Conservation (phyloP, 176 grass and related monocot species). For the Oryza meridionalis region DNA sequence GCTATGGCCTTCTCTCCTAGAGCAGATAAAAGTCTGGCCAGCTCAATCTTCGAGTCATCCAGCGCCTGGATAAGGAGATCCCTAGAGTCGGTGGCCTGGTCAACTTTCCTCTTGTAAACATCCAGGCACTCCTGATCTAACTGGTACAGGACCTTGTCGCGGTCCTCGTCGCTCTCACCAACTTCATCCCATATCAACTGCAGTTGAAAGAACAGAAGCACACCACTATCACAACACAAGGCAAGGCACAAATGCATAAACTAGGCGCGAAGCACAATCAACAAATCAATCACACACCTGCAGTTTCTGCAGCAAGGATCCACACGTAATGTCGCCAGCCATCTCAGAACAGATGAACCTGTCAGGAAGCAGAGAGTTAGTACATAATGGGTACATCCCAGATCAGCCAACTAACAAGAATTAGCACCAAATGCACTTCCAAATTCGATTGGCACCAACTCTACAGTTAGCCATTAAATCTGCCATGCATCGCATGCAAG, state of each 20-base stretch:
- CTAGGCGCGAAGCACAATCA: neutral
- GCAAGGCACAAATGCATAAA: neutral
- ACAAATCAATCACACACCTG: slow-evolving; percentile 51
- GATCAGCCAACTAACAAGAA: neutral
- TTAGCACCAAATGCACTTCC: slow-evolving; percentile 15
- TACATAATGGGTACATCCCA: neutral
- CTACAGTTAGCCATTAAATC: slow-evolving; percentile 19
- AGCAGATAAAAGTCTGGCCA: slow-evolving; percentile 88
- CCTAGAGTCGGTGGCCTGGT: slow-evolving; percentile 86
- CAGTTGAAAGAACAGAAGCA: slow-evolving; percentile 8
- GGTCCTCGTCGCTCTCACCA: slow-evolving; percentile 95
- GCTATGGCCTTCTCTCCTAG: slow-evolving; percentile 86
- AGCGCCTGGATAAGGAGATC: slow-evolving; percentile 85
- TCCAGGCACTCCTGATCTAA: slow-evolving; percentile 97
- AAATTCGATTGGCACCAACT: neutral
- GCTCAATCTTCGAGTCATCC: slow-evolving; percentile 93
- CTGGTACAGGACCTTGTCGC: slow-evolving; percentile 89
- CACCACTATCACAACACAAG: neutral
- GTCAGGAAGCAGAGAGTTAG: slow-evolving; percentile 13
- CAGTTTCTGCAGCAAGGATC: slow-evolving; percentile 93
- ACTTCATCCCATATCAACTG: slow-evolving; percentile 97
- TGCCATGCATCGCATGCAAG: neutral
- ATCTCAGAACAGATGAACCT: slow-evolving; percentile 57
- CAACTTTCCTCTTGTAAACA: slow-evolving; percentile 99
- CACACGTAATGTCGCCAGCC: slow-evolving; percentile 70